Conservation (phyloP, 2,329 filamentous ascomycete genomes). For the Colletotrichum sp. region DNA sequence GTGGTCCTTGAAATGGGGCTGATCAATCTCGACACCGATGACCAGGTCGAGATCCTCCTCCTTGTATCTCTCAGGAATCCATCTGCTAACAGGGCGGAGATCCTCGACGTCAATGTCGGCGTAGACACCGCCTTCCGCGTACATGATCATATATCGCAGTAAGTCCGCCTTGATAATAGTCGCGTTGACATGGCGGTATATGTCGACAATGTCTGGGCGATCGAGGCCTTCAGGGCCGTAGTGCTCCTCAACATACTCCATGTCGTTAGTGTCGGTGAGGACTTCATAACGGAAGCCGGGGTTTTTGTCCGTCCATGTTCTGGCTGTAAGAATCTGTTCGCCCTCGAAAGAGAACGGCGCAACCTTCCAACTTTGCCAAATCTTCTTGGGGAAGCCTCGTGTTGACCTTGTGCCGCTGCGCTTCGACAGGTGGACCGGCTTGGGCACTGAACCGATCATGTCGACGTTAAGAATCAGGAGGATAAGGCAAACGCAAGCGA, state of each 20-base stretch:
- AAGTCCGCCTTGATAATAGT: conserved; percentile 72
- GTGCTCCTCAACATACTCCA: conserved; percentile 71
- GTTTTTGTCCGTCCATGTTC: conserved; percentile 71
- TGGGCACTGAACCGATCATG: conserved; percentile 35
- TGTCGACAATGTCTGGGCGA: conserved; percentile 68
- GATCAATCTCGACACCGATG: conserved; percentile 73
- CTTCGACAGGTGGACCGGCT: conserved; percentile 24
- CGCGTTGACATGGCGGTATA: conserved; percentile 64
- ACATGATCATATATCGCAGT: conserved; percentile 73
- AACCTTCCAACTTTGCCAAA: conserved; percentile 81
- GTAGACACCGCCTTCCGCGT: conserved; percentile 82
- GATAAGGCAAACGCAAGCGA: conserved; percentile 47
- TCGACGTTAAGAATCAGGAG: conserved; percentile 53
- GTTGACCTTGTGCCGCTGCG: conserved; percentile 18
- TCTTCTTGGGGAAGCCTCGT: conserved; percentile 65
- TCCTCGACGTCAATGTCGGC: conserved; percentile 53
- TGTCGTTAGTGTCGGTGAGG: conserved; percentile 70
- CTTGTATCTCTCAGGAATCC: conserved; percentile 56
- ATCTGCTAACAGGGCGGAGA: conserved; percentile 36
- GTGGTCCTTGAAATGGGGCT: conserved; percentile 68
- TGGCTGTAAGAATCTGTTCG: conserved; percentile 63
- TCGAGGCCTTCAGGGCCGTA: conserved; percentile 70
- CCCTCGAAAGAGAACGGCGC: conserved; percentile 70
- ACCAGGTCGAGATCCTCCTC: conserved; percentile 73
- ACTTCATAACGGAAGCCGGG: conserved; percentile 72